Evolutionary conservation across 1,284 basidiomycete species (phyloP).

Genomic region (Puccinia horiana): DNA sequence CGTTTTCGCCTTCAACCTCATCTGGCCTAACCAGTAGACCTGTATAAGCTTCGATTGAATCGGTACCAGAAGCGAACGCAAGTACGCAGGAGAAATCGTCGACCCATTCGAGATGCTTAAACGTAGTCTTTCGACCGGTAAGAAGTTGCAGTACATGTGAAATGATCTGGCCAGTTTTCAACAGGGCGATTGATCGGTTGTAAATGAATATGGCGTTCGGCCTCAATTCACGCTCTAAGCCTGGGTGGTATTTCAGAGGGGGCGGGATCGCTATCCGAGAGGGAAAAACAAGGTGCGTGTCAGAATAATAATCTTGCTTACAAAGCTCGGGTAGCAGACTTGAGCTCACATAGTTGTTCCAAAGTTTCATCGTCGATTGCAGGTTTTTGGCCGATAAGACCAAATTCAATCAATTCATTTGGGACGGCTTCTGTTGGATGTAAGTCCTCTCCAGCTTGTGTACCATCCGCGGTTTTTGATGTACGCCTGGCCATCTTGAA

Average conservation of each 20-base stretch:
- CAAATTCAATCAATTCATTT: conserved; percentile 8
- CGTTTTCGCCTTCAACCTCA: conserved; percentile 46
- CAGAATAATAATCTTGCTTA: too few species aligned
- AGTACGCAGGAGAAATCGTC: conserved; percentile 46
- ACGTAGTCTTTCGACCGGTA: not conserved
- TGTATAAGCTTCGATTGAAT: conserved; percentile 25
- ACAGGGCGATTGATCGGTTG: conserved; percentile 39
- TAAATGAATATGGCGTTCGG: conserved; percentile 39
- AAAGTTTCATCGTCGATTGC: conserved; percentile 6
- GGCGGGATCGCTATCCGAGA: conserved; percentile 22
- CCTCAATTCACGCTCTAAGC: conserved; percentile 30
- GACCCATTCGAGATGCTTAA: conserved; percentile 44
- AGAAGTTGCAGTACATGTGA: conserved; percentile 27
- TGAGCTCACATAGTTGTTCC: not conserved
- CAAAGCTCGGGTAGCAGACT: not conserved
- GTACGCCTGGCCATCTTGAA: conserved; percentile 14
- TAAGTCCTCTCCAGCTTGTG: not conserved
- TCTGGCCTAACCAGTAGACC: conserved; percentile 32
- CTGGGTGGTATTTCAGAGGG: conserved; percentile 18
- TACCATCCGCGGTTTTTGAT: not conserved
- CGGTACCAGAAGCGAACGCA: not conserved
- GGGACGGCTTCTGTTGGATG: not conserved
- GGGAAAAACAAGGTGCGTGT: not conserved
- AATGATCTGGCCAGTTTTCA: conserved; percentile 40
- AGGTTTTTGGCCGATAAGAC: not conserved